phyloP scores from a whole-genome alignment of 768 basidiomycete species.

The Chalciporus chontae region DNA sequence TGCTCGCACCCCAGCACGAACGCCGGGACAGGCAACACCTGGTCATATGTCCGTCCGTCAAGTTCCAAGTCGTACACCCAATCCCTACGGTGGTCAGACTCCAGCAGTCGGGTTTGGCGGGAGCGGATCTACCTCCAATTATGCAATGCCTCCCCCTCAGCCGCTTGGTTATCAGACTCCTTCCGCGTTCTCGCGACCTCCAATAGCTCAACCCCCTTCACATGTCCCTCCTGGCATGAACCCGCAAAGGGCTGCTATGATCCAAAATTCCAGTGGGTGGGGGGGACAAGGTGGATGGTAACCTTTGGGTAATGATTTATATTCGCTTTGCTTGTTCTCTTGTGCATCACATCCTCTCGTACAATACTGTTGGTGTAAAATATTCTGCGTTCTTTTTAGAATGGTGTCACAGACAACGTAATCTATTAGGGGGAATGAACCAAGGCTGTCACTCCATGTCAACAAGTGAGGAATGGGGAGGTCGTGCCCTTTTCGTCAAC shows the following conservation, averaged over 20 bases:
- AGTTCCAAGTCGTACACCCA: conserved; percentile 65
- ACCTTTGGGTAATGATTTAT: conserved; percentile 14
- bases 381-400: conserved; percentile 22
- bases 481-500: no score
- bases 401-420: conserved; percentile 15
- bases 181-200: conserved; percentile 37
- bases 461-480: no score
- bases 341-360: conserved; percentile 11
- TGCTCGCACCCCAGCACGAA: conserved; percentile 72
- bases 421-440: neutral
- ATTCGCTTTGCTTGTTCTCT: conserved; percentile 14
- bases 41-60: conserved; percentile 77
- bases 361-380: conserved; percentile 28
- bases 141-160: conserved; percentile 30
- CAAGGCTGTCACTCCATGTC: neutral
- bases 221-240: conserved; percentile 59
- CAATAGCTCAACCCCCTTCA: conserved; percentile 40
- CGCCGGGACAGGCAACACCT: conserved; percentile 73
- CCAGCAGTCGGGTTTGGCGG: conserved; percentile 31
- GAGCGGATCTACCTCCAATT: conserved; percentile 26
- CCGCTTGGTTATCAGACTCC: conserved; percentile 41
- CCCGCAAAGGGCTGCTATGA: conserved; percentile 62
- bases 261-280: conserved; percentile 48
- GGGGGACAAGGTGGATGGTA: conserved; percentile 34
- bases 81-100: conserved; percentile 61